These are phyloP conservation scores for Amoeboaphelidium protococcarum DNA, from an alignment of 371 early-diverging fungal genomes.

Conservation along the genomic window DNA sequence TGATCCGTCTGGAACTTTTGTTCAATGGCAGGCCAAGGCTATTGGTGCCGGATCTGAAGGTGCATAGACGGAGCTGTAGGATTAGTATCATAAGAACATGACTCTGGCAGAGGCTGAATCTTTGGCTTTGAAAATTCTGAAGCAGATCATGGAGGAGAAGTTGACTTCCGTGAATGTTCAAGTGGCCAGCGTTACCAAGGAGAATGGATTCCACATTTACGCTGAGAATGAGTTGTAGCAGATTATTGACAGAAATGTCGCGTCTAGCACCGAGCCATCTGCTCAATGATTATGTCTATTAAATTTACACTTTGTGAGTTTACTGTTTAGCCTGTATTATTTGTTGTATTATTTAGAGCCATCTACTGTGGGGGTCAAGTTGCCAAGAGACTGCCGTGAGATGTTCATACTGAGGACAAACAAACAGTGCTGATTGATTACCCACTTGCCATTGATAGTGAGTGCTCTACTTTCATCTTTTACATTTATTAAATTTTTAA, in stretches of 20 bases:
- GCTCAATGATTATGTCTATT: no score
- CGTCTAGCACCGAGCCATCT: slow-evolving; percentile 6
- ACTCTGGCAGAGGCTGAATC: slow-evolving; percentile 64
- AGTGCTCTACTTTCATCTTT: no score
- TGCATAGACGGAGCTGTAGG: slow-evolving; percentile 88
- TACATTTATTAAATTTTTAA: no score
- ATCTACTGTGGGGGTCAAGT: no score
- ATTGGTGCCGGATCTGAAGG: slow-evolving; percentile 97
- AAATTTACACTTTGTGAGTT: no score
- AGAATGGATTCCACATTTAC: slow-evolving; percentile 44
- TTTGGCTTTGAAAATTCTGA: slow-evolving; percentile 78
- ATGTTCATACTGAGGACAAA: no score
- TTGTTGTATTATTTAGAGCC: no score
- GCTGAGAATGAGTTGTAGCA: slow-evolving; percentile 24
- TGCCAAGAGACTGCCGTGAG: no score
- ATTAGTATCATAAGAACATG: slow-evolving; percentile 69
- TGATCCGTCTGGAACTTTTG: slow-evolving; percentile 89
- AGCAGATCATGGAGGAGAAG: slow-evolving; percentile 99
- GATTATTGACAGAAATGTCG: no score
- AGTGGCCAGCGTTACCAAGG: slow-evolving; percentile 66
- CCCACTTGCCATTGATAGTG: no score
- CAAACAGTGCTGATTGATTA: no score
- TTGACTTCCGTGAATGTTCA: slow-evolving; percentile 83
- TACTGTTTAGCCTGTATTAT: no score
- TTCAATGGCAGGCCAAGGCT: slow-evolving; percentile 78